These are phyloP conservation scores for Collybiopsis confluens DNA, from an alignment of 768 basidiomycete species.

Conservation along the genomic window DNA sequence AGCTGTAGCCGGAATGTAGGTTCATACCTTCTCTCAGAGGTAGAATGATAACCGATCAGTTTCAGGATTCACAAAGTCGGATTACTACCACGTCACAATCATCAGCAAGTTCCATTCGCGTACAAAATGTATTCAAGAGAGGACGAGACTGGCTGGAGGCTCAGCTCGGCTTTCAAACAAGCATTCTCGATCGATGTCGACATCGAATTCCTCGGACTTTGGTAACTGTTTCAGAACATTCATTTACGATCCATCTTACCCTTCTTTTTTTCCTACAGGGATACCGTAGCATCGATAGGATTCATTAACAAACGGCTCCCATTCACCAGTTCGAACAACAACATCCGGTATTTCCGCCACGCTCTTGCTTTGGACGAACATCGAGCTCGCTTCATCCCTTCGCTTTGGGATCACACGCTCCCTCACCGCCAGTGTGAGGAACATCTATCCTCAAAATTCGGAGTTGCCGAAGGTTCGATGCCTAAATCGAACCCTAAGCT, in stretches of 20 bases:
- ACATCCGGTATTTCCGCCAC: constrained; percentile 35
- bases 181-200: constrained; percentile 49
- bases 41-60: background rate
- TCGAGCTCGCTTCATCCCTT: constrained; percentile 23
- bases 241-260: too few relatives aligned
- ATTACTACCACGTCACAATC: constrained; percentile 32
- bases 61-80: constrained; percentile 24
- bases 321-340: constrained; percentile 50
- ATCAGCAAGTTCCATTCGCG: constrained; percentile 55
- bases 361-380: constrained; percentile 38
- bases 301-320: constrained; percentile 49
- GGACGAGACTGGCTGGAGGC: constrained; percentile 43
- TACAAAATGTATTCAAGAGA: constrained; percentile 58
- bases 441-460: background rate
- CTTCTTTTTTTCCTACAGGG: constrained; percentile 33
- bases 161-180: constrained; percentile 51
- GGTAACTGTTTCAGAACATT: constrained; percentile 31
- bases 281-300: constrained; percentile 65
- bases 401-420: background rate
- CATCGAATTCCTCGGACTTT: constrained; percentile 58
- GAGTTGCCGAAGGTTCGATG: background rate
- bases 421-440: background rate
- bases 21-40: background rate
- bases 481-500: background rate
- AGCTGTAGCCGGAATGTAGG: background rate